Evolutionary conservation across 225 moss, liverwort and hornwort species (phyloP), one percentile per base, ranked within the genome.

Genomic region (Anthoceros angustus): DNA sequence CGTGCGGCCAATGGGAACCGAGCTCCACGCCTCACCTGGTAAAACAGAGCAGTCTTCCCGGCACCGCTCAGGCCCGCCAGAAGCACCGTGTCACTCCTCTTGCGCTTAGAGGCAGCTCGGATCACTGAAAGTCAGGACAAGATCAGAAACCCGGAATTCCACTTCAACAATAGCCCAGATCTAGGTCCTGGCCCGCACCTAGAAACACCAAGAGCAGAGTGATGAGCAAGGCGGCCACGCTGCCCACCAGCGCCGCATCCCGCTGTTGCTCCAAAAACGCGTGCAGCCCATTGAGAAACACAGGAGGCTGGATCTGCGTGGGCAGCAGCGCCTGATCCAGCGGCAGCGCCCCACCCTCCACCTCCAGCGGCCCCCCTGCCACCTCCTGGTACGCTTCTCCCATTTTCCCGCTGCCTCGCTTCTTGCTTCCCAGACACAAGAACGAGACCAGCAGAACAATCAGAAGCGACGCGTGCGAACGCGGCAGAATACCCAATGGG

Each of bases 41-140:
- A 98, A 64, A 82, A 98, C 39, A 98, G 87, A 23, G 89, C 80
- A 12, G 95, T 98, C 67, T 98, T 98, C 32, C 95, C 95, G 63
- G 85, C 92, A 67, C 87, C 95, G 76, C 74, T 86, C 70, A 98
- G 77, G 43, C 95, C 95, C 42, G 87, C 61, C 60, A 98, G 77
- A 10, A 95, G 64, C 63, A 87, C 74, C 26, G 85, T 83, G 40
- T 82, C 82, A 23, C 82, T 74, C 72, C 85, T 95, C 74, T 87
- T 95, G 70, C 91, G 83, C 72, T 68, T 78, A 60, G 84, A 68
- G 74, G 78, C 74, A 64, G 79, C 75, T 60, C 80, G 78, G 42
- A 76, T 71, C 40, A 80, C 91, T 93, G 78, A 70, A 62, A 43
- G 1, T 41, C 25, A 77, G 67, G 5, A 6, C 48, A 48, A 12